Base-by-base conservation (phyloP, 2,329 filamentous ascomycete genomes). In the Tolypocladium amazonense region DNA sequence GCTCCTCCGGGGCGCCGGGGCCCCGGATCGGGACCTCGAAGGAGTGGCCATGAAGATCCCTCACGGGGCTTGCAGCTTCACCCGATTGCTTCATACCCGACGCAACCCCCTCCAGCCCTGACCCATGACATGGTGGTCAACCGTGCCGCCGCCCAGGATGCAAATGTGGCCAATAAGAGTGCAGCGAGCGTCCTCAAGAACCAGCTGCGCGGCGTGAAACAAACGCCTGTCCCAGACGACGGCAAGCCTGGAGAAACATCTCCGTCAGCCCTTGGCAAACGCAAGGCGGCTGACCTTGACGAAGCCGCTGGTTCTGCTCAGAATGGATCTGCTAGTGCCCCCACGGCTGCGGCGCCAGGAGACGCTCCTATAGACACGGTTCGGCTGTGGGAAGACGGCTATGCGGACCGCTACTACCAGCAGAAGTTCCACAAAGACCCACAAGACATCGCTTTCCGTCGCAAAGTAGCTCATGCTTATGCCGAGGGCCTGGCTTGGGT, bases 401-500 rank as follows among this genome's bases (percentile, higher is more conserved):
- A 99, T 71, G 87, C 88, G 57, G 93, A 97, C 74, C 85, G 94
- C 55, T 99, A 99, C 73, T 99, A 99, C 71, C 88, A 96, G 71
- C 91, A 96, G 72, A 99, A 99, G 72, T 99, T 99, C 69, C 81
- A 90, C 56, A 90, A 90, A 55, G 86, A 89, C 61, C 86, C 90
- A 2, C 83, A 88, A 58, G 89, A 99, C 71, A 79, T 89, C 56
- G 89, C 86, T 57, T 97, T 97, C 73, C 89, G 93, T 58, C 88
- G 92, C 73, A 84, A 91, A 69, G 95, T 99, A 60, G 94, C 89
- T 41, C 84, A 86, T 58, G 85, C 90, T n/a, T 99, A 99, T 72
- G 92, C 93, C 15, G 92, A 97, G 77, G 94, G 94, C 41, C 82
- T 99, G 12, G 89, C 89, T 27, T 99, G 95, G 94, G 94, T 99